Evolutionary conservation across 2,329 filamentous ascomycete species (phyloP), one percentile per base, ranked within the genome.

Genomic region (Zopfia rhizophila): DNA sequence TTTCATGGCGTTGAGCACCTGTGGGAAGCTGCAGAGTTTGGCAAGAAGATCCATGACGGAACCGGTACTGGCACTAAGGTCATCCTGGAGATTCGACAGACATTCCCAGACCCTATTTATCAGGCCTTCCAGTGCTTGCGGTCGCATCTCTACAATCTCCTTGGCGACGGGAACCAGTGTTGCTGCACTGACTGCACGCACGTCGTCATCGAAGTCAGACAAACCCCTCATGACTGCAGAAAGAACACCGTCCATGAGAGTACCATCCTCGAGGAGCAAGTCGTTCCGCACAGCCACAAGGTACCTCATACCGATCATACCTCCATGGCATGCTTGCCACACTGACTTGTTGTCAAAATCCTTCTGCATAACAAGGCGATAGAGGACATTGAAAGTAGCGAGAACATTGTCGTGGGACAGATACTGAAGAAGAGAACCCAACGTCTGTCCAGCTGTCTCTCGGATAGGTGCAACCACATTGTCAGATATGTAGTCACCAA

Each of bases 41-140:
- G 95, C 94, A 13, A 99, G 81, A 28, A 99, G 82, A 70, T 99
- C 95, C 95, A 99, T 99, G 42, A 99, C 96, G 45, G 91, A 95
- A 35, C 94, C 94, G 7, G 95, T 99, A 69, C 94, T 97, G 3
- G 94, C 94, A 69, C 92, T 97, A 13, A 99, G 80, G 66, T 99
- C 94, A 67, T 99, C 94, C 55, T 93, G 92, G n/a, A 99, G 79
- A 67, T 96, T 95, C 3, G 93, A 96, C 17, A 99, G 79, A 75
- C 94, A 97, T 65, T 96, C 90, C 94, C 94, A 99, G 19, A 99
- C 92, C 48, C 97, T 96, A 65, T 89, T 88, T 70, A 97, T 96
- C 27, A 99, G 83, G 21, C 83, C 81, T 51, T 92, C 86, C 22
- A 99, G 80, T 30, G 90, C 86, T 23, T 80, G 80, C 12, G 91